Percentiles rank a stretch among this genome's conserved stretches.
Evolutionary conservation across 192 early-diverging fungal genomes (phyloP).

Genomic region (Coemansia sp.): DNA sequence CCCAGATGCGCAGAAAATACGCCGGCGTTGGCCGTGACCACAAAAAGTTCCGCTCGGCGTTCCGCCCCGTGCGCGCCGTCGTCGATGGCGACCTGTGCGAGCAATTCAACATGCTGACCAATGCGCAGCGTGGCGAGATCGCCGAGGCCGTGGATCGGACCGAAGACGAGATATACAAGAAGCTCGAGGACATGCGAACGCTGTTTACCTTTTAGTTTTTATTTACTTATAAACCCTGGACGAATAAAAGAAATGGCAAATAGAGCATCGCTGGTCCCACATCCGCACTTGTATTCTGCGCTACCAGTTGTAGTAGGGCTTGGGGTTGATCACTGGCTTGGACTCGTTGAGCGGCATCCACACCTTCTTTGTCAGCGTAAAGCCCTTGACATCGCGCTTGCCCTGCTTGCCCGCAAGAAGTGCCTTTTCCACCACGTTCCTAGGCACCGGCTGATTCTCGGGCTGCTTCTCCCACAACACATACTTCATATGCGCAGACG

Average conservation of each 20-base stretch:
- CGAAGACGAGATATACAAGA: slow-evolving; percentile 81
- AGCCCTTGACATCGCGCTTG: slow-evolving; percentile 59
- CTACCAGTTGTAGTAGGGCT: slow-evolving; percentile 74
- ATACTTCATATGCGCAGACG: slow-evolving; percentile 77
- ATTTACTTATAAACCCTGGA: background rate
- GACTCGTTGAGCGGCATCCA: slow-evolving; percentile 68
- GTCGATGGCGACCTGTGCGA: slow-evolving; percentile 96
- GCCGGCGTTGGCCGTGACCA: slow-evolving; percentile 90
- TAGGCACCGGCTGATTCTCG: slow-evolving; percentile 12
- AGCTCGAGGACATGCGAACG: slow-evolving; percentile 87
- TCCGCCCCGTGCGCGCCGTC: slow-evolving; percentile 68
- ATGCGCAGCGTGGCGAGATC: slow-evolving; percentile 46
- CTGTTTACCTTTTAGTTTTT: slow-evolving; percentile 47
- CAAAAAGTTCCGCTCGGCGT: slow-evolving; percentile 72
- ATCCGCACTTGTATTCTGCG: no score
- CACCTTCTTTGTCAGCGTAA: slow-evolving; percentile 62
- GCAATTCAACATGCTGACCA: slow-evolving; percentile 48
- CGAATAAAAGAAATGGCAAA: background rate
- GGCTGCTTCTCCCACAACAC: slow-evolving; percentile 63
- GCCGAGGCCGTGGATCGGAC: slow-evolving; percentile 87
- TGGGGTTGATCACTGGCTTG: slow-evolving; percentile 70
- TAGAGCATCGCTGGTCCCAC: no score
- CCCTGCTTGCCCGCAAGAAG: slow-evolving; percentile 25
- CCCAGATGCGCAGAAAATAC: slow-evolving; percentile 73
- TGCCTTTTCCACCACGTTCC: slow-evolving; percentile 25